Base-by-base conservation (phyloP, 352 stramenopile species). In the Phytophthora hybrid region DNA sequence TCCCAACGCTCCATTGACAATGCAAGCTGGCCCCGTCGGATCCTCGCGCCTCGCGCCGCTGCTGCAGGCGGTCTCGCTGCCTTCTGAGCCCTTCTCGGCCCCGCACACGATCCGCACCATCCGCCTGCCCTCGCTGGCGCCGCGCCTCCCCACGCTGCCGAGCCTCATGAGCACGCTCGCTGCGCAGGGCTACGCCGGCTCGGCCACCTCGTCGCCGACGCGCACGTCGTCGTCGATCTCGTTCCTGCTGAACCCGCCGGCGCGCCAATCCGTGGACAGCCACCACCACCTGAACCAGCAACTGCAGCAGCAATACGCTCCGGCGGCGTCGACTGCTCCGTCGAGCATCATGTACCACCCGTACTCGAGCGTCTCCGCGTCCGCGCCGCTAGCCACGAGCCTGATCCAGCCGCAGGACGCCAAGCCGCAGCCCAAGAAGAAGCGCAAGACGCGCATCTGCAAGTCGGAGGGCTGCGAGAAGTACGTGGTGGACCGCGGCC, bases 401-500 rank as follows among this genome's bases (percentile, higher is more conserved):
- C 57, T 63, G 55, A 66, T 58, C 19, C 47, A 69, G 34, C 56
- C 70, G 9, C 56, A 74, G 16, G 63, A 64, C 8, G 9, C 23
- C 26, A 63, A 76, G 44, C 46, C 62, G 29, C 57, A 68, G 8
- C 47, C 67, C 16, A 81, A 78, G 69, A 82, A 84, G 61, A 82
- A 85, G 59, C 75, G 82, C 32, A 84, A 80, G 65, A 71, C 71
- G 8, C 82, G 82, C 32, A 81, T 84, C 29, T 90, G 82, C 65
- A 87, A 79, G 39, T 71, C 66, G 5, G 64, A 76, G 7, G 80
- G 74, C 19, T 90, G 83, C 59, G 71, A 83, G n/a, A 90, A 90
- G 53, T 84, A 88, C 63, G 81, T 88, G 46, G 77, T 90, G 14
- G 77, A 90, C 58, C 82, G 76, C 26, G 82, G 84, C 0, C 76